Percentiles rank a stretch among this genome's conserved stretches.
Evolutionary conservation across 208 protist genomes (phyloP).

Genomic region (Leishmania tropica): DNA sequence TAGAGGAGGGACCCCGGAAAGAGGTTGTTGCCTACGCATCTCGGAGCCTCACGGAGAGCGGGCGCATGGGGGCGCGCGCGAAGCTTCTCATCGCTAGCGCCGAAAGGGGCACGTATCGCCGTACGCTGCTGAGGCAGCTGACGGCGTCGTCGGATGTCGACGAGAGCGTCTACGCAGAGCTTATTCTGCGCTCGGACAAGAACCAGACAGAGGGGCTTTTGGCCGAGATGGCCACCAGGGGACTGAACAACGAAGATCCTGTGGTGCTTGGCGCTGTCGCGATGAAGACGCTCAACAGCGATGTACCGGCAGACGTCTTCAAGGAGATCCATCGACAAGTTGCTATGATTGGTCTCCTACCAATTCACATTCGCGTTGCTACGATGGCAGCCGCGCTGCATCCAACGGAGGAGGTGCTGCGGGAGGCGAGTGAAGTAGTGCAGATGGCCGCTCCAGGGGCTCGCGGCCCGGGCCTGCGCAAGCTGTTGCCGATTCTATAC

Average conservation of each 20-base stretch:
- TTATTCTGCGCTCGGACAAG: conserved; percentile 53
- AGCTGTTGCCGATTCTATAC: conserved; percentile 67
- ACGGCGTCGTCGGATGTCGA: conserved; percentile 62
- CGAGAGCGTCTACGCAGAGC: conserved; percentile 73
- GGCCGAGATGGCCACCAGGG: conserved; percentile 60
- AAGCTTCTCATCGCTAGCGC: conserved; percentile 57
- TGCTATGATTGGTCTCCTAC: conserved; percentile 52
- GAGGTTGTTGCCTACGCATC: conserved; percentile 42
- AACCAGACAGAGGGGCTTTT: conserved; percentile 62
- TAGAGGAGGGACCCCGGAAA: conserved; percentile 44
- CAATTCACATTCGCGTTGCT: conserved; percentile 51
- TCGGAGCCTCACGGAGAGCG: conserved; percentile 47
- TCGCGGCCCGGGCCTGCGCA: conserved; percentile 40
- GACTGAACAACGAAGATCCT: conserved; percentile 79
- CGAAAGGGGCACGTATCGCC: conserved; percentile 45
- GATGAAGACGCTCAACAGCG: conserved; percentile 47
- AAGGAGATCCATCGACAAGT: conserved; percentile 69
- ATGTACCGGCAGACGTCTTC: conserved; percentile 58
- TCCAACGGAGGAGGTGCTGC: conserved; percentile 44
- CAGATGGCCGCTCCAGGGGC: conserved; percentile 34
- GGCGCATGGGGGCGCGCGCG: conserved; percentile 40
- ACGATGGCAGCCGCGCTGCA: conserved; percentile 36
- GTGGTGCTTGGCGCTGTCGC: conserved; percentile 57
- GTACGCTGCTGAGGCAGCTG: conserved; percentile 63
- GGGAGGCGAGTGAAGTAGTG: conserved; percentile 39